Base-by-base conservation (phyloP, 2,329 filamentous ascomycete species). In the Tolypocladium paradoxum region DNA sequence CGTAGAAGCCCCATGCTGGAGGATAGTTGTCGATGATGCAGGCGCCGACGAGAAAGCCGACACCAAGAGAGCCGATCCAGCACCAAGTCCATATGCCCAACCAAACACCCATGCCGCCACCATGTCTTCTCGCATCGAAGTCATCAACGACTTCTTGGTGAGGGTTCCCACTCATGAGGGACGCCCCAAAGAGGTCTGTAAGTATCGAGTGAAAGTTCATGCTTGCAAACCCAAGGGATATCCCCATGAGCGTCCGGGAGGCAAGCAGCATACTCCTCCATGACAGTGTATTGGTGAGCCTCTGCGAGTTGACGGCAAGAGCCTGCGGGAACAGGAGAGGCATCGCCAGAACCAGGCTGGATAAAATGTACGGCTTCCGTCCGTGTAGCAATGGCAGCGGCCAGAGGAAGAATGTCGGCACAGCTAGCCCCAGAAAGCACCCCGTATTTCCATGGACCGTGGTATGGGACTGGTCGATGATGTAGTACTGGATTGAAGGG, bases 31-130 rank as follows among this genome's bases (percentile, higher is more conserved):
- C 79, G 60, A 90, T 88, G 59, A 90, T 79, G 37, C 76, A 70
- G 12, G 86, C 85, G 4, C 88, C 88, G 38, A 88, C 73, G 54
- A 87, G 70, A 62, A 90, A 91, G 0, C 88, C 87, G 37, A 89
- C 64, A 0, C 82, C 81, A 24, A 90, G 74, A 24, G 85, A 88
- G 6, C 83, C 85, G 60, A 88, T 82, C 67, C 81, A 87, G 64
- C 85, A 88, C 82, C 84, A 91, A 0, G 84, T 84, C 85, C 87
- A 90, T 52, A 87, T 75, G 1, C 85, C 85, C 11, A 90, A 74
- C 88, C 87, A 91, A n/a, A 87, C 72, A 0, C 88, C 88, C 72
- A 90, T 84, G 0, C 88, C 87, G 14, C 87, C 86, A 8, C 88
- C 88, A 62, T 90, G 85, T 40, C 87, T 76, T 52, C 87, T 79